Evolutionary conservation across 805 yeast species (phyloP), one percentile per base, ranked within the genome.

Genomic region (Kuraishia capsulata): DNA sequence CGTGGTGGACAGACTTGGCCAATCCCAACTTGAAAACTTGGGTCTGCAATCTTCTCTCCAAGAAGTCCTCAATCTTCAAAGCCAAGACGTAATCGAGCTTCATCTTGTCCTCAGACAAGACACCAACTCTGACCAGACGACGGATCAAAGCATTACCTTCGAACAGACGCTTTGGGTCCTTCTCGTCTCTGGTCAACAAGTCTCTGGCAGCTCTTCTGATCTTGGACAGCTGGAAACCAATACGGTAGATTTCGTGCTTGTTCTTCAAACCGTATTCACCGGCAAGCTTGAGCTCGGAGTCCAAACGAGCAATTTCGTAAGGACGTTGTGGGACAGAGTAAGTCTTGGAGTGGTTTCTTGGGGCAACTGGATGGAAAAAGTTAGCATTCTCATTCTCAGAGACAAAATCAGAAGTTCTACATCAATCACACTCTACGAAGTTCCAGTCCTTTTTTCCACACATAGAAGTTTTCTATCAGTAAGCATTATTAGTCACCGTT

Each of bases 171-270:
- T 89, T 92, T 82, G 96, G 97, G 75, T 92, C 98, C 82, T 92
- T 92, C 80, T 92, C 98, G 65, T 92, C 98, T 79, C 96, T 88
- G 79, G 98, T 92, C 73, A 92, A 82, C 64, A 92, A 78, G 66
- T 92, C 97, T 84, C 98, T 95, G 67, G 98, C 98, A 71, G 98
- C 98, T 79, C 98, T 88, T 79, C 98, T 89, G 69, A 92, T 90
- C 82, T 92, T 92, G 52, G 98, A 92, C 65, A 92, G 85, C 78
- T 92, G 97, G 81, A 84, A 86, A 71, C 94, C 94, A 69, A 92
- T 89, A 84, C 98, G 88, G 95, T 92, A 92, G 71, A 92, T 87
- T 77, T 92, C 98, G 71, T 94, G 86, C 90, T 92, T 92, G 96
- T 92, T 92, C 79, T 88, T 90, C 69, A 92, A 83, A 81, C 98